phyloP scores from a whole-genome alignment of 257 asterid genomes.

The Capsicum baccatum region DNA sequence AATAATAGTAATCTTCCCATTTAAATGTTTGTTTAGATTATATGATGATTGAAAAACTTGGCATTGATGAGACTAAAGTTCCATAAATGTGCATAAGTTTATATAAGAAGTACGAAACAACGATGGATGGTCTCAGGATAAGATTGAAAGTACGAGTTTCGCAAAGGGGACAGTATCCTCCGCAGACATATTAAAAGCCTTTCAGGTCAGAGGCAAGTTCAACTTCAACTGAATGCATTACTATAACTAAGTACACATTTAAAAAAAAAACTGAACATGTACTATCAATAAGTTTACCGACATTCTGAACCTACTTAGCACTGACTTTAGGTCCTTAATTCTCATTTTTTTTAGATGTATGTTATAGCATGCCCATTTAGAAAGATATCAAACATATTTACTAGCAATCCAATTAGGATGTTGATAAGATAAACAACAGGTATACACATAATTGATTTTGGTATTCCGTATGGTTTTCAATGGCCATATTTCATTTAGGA shows the following conservation, averaged over 20 bases:
- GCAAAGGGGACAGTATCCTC: conserved; percentile 30
- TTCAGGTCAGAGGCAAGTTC: conserved; percentile 10
- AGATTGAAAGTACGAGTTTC: not conserved
- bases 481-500: conserved; percentile 52
- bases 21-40: conserved; percentile 53
- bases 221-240: not conserved
- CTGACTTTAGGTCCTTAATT: not conserved
- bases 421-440: conserved; percentile 25
- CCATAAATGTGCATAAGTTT: conserved; percentile 66
- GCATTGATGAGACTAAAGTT: conserved; percentile 65
- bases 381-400: conserved; percentile 44
- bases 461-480: conserved; percentile 48
- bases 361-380: conserved; percentile 40
- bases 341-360: conserved; percentile 27
- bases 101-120: conserved; percentile 86
- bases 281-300: not conserved
- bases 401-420: conserved; percentile 41
- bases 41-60: conserved; percentile 64
- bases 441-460: conserved; percentile 48
- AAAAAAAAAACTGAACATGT: not conserved
- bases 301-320: not conserved
- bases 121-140: conserved; percentile 34
- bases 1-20: not conserved
- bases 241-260: not conserved
- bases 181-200: conserved; percentile 37